Percentiles rank a stretch among this genome's conserved stretches.
Conservation (phyloP, 2,329 filamentous ascomycete species). For the Penicillium sp. region DNA sequence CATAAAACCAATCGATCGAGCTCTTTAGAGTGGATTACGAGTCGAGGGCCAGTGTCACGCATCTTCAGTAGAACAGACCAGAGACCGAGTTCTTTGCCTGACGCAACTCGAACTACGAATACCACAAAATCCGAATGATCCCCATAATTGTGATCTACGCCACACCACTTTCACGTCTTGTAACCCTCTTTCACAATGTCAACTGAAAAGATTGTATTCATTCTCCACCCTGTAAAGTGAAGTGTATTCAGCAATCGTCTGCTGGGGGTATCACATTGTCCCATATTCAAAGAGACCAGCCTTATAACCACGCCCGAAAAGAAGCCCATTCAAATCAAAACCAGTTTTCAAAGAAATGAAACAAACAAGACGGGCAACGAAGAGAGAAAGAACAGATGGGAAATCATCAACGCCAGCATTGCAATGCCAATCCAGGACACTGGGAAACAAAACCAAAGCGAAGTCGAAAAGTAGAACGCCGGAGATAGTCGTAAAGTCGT, state of each 20-base stretch:
- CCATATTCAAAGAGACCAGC: constrained; percentile 28
- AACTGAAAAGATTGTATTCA: constrained; percentile 14
- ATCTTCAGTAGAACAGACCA: too few species aligned
- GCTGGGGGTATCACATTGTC: constrained; percentile 39
- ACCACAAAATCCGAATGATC: too few species aligned
- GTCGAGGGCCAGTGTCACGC: too few species aligned
- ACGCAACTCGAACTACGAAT: too few species aligned
- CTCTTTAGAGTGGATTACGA: too few species aligned
- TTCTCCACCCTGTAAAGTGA: constrained; percentile 10
- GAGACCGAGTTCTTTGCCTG: too few species aligned
- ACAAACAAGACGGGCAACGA: background rate
- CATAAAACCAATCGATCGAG: background rate
- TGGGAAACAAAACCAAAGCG: background rate
- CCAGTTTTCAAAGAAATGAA: constrained; percentile 9
- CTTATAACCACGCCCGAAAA: constrained; percentile 17
- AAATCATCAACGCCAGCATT: constrained; percentile 24
- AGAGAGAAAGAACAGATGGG: constrained; percentile 7
- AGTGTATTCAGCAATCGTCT: constrained; percentile 18
- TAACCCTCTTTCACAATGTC: too few species aligned
- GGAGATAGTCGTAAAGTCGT: constrained; percentile 30
- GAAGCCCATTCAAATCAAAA: constrained; percentile 2
- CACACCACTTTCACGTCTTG: background rate
- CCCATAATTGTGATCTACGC: background rate
- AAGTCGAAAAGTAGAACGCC: constrained; percentile 12
- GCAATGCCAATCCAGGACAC: constrained; percentile 6